Conservation (phyloP, 495 filamentous ascomycete genomes). For the Jackrogersella multiformis region DNA sequence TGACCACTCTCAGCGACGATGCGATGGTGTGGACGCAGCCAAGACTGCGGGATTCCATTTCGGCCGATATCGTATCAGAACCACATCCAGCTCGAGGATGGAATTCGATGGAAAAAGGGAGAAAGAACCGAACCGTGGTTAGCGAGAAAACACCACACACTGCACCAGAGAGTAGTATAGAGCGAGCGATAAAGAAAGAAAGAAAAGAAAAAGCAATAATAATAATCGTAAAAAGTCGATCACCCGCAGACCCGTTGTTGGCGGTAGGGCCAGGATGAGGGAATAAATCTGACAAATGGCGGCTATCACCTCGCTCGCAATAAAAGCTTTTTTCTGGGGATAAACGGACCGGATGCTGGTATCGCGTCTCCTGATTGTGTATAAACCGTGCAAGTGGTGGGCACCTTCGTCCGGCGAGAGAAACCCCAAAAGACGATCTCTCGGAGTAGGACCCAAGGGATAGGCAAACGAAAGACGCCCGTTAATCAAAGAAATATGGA, state of each 20-base stretch:
- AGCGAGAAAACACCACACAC: conserved; percentile 12
- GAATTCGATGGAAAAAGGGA: conserved; percentile 37
- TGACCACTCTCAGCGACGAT: conserved; percentile 38
- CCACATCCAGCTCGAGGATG: conserved; percentile 23
- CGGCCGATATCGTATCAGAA: conserved; percentile 44
- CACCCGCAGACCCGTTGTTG: too few relatives aligned
- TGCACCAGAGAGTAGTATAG: too few relatives aligned
- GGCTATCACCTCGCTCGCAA: conserved; percentile 27
- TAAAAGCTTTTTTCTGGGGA: conserved; percentile 28
- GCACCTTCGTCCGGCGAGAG: conserved; percentile 33
- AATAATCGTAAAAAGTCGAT: conserved; percentile 17
- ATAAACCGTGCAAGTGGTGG: too few relatives aligned
- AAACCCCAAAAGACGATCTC: conserved; percentile 34
- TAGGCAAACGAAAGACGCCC: conserved; percentile 26
- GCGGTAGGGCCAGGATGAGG: conserved; percentile 20
- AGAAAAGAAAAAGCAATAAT: background rate
- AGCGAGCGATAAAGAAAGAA: too few relatives aligned
- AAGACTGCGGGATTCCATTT: conserved; percentile 39
- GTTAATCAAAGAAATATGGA: conserved; percentile 39
- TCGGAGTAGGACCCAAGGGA: conserved; percentile 24
- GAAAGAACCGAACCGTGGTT: conserved; percentile 36
- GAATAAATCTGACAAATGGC: conserved; percentile 40
- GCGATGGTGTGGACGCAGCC: conserved; percentile 38
- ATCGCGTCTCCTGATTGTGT: conserved; percentile 36
- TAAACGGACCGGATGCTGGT: conserved; percentile 41